Evolutionary conservation across 2,329 filamentous ascomycete genomes (phyloP).

Genomic region (Aspergillus floridensis): DNA sequence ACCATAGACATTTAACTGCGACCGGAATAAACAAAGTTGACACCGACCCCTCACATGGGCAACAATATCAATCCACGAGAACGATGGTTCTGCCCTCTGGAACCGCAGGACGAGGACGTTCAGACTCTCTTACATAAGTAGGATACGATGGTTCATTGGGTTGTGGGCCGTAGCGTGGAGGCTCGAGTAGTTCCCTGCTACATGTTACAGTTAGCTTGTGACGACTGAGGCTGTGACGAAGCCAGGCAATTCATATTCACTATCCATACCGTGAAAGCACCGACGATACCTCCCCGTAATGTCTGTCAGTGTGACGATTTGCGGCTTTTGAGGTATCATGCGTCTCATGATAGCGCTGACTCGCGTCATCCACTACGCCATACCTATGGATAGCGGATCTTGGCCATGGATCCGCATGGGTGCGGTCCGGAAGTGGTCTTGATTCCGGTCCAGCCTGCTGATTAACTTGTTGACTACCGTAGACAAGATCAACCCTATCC

Average conservation of each 20-base stretch:
- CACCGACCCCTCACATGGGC: constrained; percentile 1
- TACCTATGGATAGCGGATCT: constrained; percentile 17
- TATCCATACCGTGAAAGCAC: constrained; percentile 25
- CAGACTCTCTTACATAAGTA: constrained; percentile 23
- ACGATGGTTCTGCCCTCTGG: constrained; percentile 24
- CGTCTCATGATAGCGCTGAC: constrained; percentile 5
- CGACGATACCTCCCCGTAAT: constrained; percentile 11
- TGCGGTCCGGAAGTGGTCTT: constrained; percentile 13
- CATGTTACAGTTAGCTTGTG: constrained; percentile 11
- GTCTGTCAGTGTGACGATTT: constrained; percentile 15
- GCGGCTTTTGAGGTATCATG: constrained; percentile 11
- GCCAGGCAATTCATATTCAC: neutral
- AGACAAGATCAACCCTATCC: constrained; percentile 12
- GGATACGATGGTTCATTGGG: constrained; percentile 24
- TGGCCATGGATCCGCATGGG: constrained; percentile 12
- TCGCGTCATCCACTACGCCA: constrained; percentile 9
- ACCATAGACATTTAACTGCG: constrained; percentile 5
- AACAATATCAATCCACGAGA: constrained; percentile 28
- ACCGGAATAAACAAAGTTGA: neutral
- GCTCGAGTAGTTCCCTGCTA: constrained; percentile 15
- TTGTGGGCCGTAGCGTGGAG: constrained; percentile 16
- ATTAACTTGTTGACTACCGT: constrained; percentile 9
- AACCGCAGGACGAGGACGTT: constrained; percentile 20
- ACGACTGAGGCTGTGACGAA: neutral
- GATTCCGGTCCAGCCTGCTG: constrained; percentile 12